Base-by-base conservation (phyloP, 768 basidiomycete species). In the Glaciozyma martinii region DNA sequence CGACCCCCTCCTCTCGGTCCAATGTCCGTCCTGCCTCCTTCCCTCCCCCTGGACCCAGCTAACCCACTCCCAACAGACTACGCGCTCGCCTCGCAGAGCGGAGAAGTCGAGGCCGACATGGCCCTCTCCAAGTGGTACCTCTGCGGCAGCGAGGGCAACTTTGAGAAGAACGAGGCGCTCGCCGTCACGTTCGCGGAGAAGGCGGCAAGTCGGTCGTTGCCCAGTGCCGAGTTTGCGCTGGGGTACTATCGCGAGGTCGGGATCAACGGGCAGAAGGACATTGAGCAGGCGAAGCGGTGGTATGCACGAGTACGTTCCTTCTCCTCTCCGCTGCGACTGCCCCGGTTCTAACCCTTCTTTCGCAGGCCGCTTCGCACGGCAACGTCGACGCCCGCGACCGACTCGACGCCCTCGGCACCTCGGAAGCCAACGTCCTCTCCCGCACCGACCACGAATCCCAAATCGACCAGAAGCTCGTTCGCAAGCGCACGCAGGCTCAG, bases 191-290 rank as follows among this genome's bases (percentile, higher is more conserved):
- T 94, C 77, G 94, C 94, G 0, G 86, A 89, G 68, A 93, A 94
- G 77, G 78, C 78, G 4, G 79, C 78, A 1, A 75, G 75, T 55
- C 87, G 85, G 71, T 87, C 85, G 0, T 78, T 94, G 1, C 68
- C 72, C 13, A 69, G 68, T 5, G 94, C 90, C 0, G 88, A 92
- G 75, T 97, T 97, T 75, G 94, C 92, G 1, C 86, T 97, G 83
- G 94, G 93, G 1, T 97, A 97, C 75, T 98, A 94, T 74, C 81
- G 81, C 44, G 93, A 97, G 76, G 88, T 97, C 2, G 94, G 94
- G 3, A 87, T 98, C 9, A 92, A 90, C 0, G 84, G 86, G 0
- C 62, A 73, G 16, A 76, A 72, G 50, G 79, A 80, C 63, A 54
- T 76, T 44, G 81, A 81, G 0, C 79, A 79, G 10, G 89, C 92